These are phyloP conservation scores for Ceratobasidium sp. DNA, from an alignment of 1,284 basidiomycete species.

Conservation along the genomic window DNA sequence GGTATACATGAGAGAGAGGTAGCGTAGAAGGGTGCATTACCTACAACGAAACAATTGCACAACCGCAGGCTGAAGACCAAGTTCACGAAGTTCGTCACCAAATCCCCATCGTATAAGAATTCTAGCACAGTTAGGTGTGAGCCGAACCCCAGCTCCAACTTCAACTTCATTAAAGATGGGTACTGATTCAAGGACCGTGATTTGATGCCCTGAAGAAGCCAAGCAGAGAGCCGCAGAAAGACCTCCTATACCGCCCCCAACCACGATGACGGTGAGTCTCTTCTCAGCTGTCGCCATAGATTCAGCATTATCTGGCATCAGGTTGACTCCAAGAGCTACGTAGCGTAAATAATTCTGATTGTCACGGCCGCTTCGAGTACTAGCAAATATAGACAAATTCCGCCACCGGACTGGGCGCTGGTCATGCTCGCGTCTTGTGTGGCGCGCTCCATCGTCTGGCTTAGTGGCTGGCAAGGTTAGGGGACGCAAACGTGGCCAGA, in stretches of 20 bases:
- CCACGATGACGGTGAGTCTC: slow-evolving; percentile 61
- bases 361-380: no score
- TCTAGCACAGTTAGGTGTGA: slow-evolving; percentile 65
- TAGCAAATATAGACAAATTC: no score
- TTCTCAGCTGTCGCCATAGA: slow-evolving; percentile 52
- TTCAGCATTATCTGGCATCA: neutral
- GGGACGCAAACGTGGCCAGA: no score
- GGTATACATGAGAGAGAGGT: neutral
- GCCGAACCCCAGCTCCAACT: slow-evolving; percentile 67
- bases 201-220: slow-evolving; percentile 62
- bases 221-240: slow-evolving; percentile 64
- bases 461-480: no score
- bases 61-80: slow-evolving; percentile 62
- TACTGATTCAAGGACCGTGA: slow-evolving; percentile 64
- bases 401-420: no score
- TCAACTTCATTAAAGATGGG: slow-evolving; percentile 58
- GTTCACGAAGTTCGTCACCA: slow-evolving; percentile 60
- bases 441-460: no score
- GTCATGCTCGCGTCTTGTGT: no score
- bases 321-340: neutral
- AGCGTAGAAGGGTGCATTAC: slow-evolving; percentile 44
- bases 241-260: slow-evolving; percentile 66
- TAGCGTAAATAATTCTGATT: no score
- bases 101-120: slow-evolving; percentile 69
- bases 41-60: slow-evolving; percentile 65